A percentile compares a stretch with the other conserved stretches of the same genome.
Evolutionary conservation across 2,329 filamentous ascomycete genomes (phyloP).

Genomic region (Phialophora tarda): DNA sequence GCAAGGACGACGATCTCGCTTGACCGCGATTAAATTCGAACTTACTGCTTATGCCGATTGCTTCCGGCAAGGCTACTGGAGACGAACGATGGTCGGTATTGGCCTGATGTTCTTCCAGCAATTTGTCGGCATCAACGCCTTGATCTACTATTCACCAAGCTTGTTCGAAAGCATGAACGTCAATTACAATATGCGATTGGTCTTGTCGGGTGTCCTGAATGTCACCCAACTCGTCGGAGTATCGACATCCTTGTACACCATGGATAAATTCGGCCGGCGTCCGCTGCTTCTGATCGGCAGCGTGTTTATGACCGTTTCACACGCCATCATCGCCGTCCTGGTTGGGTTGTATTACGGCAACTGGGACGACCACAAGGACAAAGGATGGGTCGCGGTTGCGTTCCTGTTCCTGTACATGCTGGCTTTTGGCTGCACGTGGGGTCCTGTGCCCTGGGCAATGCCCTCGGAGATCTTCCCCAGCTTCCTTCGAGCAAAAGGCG

Average conservation of each 20-base stretch:
- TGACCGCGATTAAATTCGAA: constrained; percentile 52
- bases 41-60: constrained; percentile 57
- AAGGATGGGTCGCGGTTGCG: constrained; percentile 63
- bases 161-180: constrained; percentile 60
- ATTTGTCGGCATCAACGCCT: constrained; percentile 61
- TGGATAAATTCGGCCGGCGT: constrained; percentile 56
- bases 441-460: constrained; percentile 50
- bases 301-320: constrained; percentile 53
- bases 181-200: constrained; percentile 57
- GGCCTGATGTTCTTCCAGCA: constrained; percentile 65
- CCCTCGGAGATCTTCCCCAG: constrained; percentile 68
- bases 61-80: constrained; percentile 57
- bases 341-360: constrained; percentile 59
- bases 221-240: constrained; percentile 57
- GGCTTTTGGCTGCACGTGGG: constrained; percentile 63
- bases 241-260: constrained; percentile 54
- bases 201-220: constrained; percentile 61
- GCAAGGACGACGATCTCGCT: not conserved
- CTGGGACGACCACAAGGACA: constrained; percentile 57
- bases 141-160: constrained; percentile 66
- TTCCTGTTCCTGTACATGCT: constrained; percentile 69
- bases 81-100: constrained; percentile 59
- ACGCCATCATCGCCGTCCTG: constrained; percentile 60
- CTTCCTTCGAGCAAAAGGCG: constrained; percentile 67
- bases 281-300: constrained; percentile 55